Evolutionary conservation across 2,329 filamentous ascomycete species (phyloP).

Genomic region (Ophiocordyceps camponoti-leonardi): DNA sequence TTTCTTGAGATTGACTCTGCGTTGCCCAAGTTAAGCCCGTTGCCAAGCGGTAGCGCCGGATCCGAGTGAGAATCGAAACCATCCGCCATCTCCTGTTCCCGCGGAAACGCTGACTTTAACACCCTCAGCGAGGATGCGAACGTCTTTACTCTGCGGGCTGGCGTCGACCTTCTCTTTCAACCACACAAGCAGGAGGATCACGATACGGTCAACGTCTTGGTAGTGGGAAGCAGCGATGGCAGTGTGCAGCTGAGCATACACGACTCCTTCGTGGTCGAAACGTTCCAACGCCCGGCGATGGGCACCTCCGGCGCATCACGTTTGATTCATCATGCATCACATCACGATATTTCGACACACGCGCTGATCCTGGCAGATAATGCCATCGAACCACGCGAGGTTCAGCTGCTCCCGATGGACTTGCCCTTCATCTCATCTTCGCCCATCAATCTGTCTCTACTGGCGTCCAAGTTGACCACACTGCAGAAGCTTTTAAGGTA

Average conservation of each 20-base stretch:
- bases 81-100: neutral
- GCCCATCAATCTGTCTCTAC: slow-evolving; percentile 63
- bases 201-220: slow-evolving; percentile 62
- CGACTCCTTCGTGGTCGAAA: slow-evolving; percentile 67
- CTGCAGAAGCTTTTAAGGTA: slow-evolving; percentile 79
- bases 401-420: slow-evolving; percentile 56
- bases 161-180: slow-evolving; percentile 54
- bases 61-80: slow-evolving; percentile 31
- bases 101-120: slow-evolving; percentile 4
- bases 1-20: slow-evolving; percentile 61
- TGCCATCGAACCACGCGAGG: slow-evolving; percentile 12
- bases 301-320: slow-evolving; percentile 9
- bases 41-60: slow-evolving; percentile 44
- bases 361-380: slow-evolving; percentile 41
- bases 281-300: slow-evolving; percentile 32
- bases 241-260: slow-evolving; percentile 66
- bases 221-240: slow-evolving; percentile 56
- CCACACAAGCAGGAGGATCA: slow-evolving; percentile 44
- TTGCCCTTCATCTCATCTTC: slow-evolving; percentile 67
- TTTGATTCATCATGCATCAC: slow-evolving; percentile 47
- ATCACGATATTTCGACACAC: slow-evolving; percentile 61
- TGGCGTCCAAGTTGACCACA: slow-evolving; percentile 75
- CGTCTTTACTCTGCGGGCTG: slow-evolving; percentile 52
- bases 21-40: slow-evolving; percentile 57
- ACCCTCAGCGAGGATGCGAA: slow-evolving; percentile 31